Conservation (phyloP, 129 eudicot genomes). For the Arctium lappa region DNA sequence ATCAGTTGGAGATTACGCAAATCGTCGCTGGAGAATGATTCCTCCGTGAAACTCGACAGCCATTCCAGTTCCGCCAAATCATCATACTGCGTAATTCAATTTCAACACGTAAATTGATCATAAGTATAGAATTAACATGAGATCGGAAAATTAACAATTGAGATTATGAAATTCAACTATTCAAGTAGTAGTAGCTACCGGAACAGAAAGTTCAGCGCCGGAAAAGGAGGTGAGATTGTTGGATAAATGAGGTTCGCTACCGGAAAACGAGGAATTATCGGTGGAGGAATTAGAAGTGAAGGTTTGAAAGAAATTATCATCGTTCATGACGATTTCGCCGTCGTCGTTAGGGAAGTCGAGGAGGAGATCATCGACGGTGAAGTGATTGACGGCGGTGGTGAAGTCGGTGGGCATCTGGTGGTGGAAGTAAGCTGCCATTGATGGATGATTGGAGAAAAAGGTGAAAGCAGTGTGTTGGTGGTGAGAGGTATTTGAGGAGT, state of each 20-base stretch:
- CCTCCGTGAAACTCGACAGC: constrained; percentile 89
- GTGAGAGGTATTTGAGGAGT: constrained; percentile 54
- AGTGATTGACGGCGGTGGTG: constrained; percentile 33
- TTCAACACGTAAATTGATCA: not conserved
- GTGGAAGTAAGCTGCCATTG: constrained; percentile 21
- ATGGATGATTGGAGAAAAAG: constrained; percentile 13
- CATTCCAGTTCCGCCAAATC: constrained; percentile 96
- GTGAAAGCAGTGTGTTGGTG: constrained; percentile 20
- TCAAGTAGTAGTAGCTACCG: constrained; percentile 39
- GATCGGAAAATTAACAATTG: not conserved
- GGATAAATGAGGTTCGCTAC: constrained; percentile 40
- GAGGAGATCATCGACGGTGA: constrained; percentile 67
- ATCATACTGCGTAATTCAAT: constrained; percentile 58
- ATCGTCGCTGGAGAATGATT: constrained; percentile 85
- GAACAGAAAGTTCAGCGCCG: constrained; percentile 70
- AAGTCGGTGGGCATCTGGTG: constrained; percentile 19
- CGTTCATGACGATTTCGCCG: constrained; percentile 50
- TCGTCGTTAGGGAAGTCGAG: constrained; percentile 67
- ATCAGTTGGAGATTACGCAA: constrained; percentile 53
- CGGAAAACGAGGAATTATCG: constrained; percentile 73
- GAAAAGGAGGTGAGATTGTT: constrained; percentile 53
- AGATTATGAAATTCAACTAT: not conserved
- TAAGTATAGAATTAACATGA: not conserved
- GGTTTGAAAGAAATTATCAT: constrained; percentile 47
- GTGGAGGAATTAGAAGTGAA: constrained; percentile 41